These are phyloP conservation scores for Dioscorea cayenensis DNA, from an alignment of 116 monocot species.

Conservation along the genomic window DNA sequence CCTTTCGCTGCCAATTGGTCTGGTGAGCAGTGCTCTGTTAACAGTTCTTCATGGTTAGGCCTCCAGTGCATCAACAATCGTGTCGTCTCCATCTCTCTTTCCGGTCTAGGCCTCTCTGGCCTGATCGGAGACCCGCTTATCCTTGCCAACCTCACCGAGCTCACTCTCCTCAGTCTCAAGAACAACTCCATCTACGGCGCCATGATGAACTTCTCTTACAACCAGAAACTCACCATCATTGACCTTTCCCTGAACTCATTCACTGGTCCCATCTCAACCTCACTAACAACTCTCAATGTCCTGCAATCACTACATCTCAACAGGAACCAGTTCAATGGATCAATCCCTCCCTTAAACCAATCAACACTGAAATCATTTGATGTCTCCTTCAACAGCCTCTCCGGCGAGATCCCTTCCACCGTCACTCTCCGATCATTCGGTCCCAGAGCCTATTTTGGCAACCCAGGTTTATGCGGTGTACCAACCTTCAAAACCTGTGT, in stretches of 20 bases:
- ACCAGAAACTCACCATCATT: background rate
- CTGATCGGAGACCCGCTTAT: background rate
- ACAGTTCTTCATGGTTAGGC: background rate
- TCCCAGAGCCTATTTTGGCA: background rate
- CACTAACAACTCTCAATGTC: background rate
- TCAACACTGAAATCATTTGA: background rate
- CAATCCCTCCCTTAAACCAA: slow-evolving; percentile 1
- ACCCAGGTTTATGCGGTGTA: slow-evolving; percentile 3
- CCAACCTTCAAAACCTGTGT: background rate
- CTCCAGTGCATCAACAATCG: slow-evolving; percentile 4
- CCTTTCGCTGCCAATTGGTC: background rate
- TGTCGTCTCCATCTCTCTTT: background rate
- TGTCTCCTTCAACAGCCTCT: slow-evolving; percentile 8
- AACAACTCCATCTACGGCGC: slow-evolving; percentile 11
- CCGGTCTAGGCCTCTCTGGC: slow-evolving; percentile 10
- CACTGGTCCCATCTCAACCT: background rate
- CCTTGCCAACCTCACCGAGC: slow-evolving; percentile 9
- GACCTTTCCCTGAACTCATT: slow-evolving; percentile 10
- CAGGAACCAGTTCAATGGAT: background rate
- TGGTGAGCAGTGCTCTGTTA: background rate
- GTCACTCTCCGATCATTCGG: background rate
- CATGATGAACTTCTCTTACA: slow-evolving; percentile 6
- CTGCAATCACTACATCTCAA: slow-evolving; percentile 2
- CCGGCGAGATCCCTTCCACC: slow-evolving; percentile 5
- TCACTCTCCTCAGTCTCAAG: background rate